Conservation (phyloP, 2,329 filamentous ascomycete genomes). For the Alternaria dauci region DNA sequence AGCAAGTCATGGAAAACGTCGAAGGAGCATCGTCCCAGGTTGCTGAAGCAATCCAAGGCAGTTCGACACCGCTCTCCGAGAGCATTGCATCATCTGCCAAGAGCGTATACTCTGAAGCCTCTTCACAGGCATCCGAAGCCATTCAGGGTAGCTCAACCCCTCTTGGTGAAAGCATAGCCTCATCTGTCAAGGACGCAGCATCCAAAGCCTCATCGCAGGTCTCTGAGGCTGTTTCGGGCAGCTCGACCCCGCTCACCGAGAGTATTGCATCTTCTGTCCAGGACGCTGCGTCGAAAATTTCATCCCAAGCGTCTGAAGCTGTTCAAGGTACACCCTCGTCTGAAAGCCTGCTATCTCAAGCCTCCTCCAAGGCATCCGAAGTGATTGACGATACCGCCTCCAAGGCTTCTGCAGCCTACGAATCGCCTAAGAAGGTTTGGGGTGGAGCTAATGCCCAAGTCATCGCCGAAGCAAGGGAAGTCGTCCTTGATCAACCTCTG, state of each 20-base stretch:
- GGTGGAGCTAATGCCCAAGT: conserved; percentile 63
- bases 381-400: conserved; percentile 30
- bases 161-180: conserved; percentile 44
- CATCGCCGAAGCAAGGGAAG: conserved; percentile 57
- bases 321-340: conserved; percentile 25
- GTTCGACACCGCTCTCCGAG: conserved; percentile 42
- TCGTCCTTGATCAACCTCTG: conserved; percentile 61
- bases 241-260: conserved; percentile 40
- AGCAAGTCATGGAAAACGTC: conserved; percentile 52
- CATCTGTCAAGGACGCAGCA: conserved; percentile 48
- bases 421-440: conserved; percentile 60
- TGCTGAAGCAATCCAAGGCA: conserved; percentile 47
- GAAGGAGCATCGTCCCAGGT: conserved; percentile 49
- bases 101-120: conserved; percentile 46
- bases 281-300: conserved; percentile 46
- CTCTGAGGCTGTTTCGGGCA: conserved; percentile 42
- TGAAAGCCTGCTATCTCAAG: conserved; percentile 38
- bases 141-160: conserved; percentile 44
- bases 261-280: conserved; percentile 50
- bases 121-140: conserved; percentile 40
- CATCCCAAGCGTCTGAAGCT: conserved; percentile 36
- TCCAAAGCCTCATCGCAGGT: conserved; percentile 43
- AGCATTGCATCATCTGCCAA: conserved; percentile 50
- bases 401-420: conserved; percentile 36
- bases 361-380: conserved; percentile 31